Evolutionary conservation across 805 yeast species (phyloP).

Genomic region (Wickerhamiella siamensis): DNA sequence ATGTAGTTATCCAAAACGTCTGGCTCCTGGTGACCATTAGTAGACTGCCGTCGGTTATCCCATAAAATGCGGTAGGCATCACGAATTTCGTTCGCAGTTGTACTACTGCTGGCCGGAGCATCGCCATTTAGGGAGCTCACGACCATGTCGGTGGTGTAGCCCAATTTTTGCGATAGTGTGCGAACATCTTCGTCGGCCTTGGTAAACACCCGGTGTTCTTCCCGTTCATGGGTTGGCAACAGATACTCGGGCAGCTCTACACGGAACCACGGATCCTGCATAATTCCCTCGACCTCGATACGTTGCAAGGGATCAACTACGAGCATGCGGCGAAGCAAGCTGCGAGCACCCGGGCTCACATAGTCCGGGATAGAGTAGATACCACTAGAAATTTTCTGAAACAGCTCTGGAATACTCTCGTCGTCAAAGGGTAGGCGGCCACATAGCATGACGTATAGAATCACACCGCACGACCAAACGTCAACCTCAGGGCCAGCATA

Average conservation of each 20-base stretch:
- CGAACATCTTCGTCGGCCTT: conserved; percentile 64
- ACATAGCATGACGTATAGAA: conserved; percentile 86
- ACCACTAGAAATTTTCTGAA: conserved; percentile 85
- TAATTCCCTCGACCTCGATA: conserved; percentile 80
- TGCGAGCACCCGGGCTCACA: conserved; percentile 72
- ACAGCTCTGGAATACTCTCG: conserved; percentile 85
- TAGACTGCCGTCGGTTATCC: conserved; percentile 60
- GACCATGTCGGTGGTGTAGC: conserved; percentile 75
- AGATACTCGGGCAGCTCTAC: conserved; percentile 68
- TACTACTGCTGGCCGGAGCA: conserved; percentile 13
- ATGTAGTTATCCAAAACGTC: conserved; percentile 16
- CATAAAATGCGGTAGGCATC: conserved; percentile 75
- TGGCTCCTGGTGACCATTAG: conserved; percentile 27
- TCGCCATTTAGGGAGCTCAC: conserved; percentile 41
- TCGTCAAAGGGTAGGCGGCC: conserved; percentile 94
- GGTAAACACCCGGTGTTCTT: conserved; percentile 12
- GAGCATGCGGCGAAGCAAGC: conserved; percentile 71
- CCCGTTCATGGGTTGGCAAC: conserved; percentile 21
- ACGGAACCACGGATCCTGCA: conserved; percentile 90
- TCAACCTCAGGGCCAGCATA: conserved; percentile 98
- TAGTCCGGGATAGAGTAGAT: conserved; percentile 82
- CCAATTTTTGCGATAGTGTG: conserved; percentile 71
- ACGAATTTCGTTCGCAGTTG: conserved; percentile 49
- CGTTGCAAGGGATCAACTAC: conserved; percentile 90
- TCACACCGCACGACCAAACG: conserved; percentile 96